Evolutionary conservation across 2,329 filamentous ascomycete genomes (phyloP), one percentile per base, ranked within the genome.

Genomic region (Myriosclerotinia scirpicola): DNA sequence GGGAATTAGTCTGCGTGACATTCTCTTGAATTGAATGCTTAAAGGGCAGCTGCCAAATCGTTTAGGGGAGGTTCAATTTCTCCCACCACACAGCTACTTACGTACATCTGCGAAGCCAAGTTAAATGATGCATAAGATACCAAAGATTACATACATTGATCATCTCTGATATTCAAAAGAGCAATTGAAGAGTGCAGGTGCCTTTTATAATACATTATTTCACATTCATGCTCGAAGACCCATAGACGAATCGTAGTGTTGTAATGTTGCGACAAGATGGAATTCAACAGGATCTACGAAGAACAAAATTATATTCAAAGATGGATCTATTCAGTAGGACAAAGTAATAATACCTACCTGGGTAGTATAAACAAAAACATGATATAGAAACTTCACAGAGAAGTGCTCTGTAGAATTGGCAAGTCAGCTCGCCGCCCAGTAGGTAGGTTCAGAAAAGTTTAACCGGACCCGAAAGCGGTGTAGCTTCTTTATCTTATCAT

Each of bases 401-500:
- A 34, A 34, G 6, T 34, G 30, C 38, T 40, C 2, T 40, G 8
- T 40, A 12, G 9, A 12, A 26, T 48, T 9, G 4, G 20, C n/a
- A 20, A 9, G 8, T 22, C 4, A 50, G 20, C 11, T 52, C 26
- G 3, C 11, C 1, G n/a, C n/a, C n/a, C n/a, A n/a, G n/a, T 5
- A 4, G 15, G 9, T 52, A 22, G 6, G 34, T 9, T 46, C 4
- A 12, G 46, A 59, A 60, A 60, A 46, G 30, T 46, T 20, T 38
- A 38, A 60, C 30, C 12, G 30, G 54, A 12, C 5, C n/a, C 22
- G 44, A 38, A 60, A 61, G 44, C 44, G 44, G 58, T 38, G 30
- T 38, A 17, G 20, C 15, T 34, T 48, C 30, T 50, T 50, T 61
- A 61, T 61, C 58, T 61, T 58, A 58, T 59, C 54, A 65, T 65